A percentile compares a stretch with the other conserved stretches of the same genome.
These are phyloP conservation scores for Biscogniauxia sp. DNA, from an alignment of 2,329 filamentous ascomycete species.

Conservation along the genomic window DNA sequence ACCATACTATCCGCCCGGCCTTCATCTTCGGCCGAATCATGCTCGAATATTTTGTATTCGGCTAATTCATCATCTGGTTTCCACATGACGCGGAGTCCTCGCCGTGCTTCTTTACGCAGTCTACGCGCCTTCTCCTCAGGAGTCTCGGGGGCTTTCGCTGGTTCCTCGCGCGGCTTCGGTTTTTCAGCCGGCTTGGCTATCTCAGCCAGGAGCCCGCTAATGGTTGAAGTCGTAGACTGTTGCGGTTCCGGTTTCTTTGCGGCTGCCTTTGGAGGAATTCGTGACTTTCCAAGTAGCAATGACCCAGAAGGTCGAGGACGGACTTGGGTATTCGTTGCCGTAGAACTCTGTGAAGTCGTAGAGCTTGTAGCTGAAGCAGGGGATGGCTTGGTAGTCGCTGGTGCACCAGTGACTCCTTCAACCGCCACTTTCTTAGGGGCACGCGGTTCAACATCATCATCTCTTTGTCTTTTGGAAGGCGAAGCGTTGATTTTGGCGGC, in stretches of 20 bases:
- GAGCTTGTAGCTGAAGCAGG: slow-evolving; percentile 12
- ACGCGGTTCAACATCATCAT: slow-evolving; percentile 39
- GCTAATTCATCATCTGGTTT: slow-evolving; percentile 66
- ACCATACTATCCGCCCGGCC: slow-evolving; percentile 67
- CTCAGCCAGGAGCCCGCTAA: slow-evolving; percentile 53
- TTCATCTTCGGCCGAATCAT: slow-evolving; percentile 69
- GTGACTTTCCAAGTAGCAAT: slow-evolving; percentile 47
- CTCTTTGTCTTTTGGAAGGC: slow-evolving; percentile 36
- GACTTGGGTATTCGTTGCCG: slow-evolving; percentile 16
- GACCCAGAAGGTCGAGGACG: slow-evolving; percentile 30
- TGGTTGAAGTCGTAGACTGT: slow-evolving; percentile 43
- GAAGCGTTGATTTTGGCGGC: slow-evolving; percentile 15
- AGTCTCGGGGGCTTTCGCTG: slow-evolving; percentile 59
- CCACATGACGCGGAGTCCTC: slow-evolving; percentile 69
- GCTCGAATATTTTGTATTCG: slow-evolving; percentile 66
- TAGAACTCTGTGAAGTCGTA: slow-evolving; percentile 1
- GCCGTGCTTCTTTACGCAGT: slow-evolving; percentile 68
- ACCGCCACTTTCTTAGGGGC: slow-evolving; percentile 39
- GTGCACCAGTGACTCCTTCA: slow-evolving; percentile 26
- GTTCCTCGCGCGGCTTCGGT: slow-evolving; percentile 38
- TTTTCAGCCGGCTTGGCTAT: slow-evolving; percentile 52
- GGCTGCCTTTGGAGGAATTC: slow-evolving; percentile 41
- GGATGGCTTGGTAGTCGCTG: slow-evolving; percentile 35
- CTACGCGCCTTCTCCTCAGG: slow-evolving; percentile 65
- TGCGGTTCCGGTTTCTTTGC: slow-evolving; percentile 38